Evolutionary conservation across 352 stramenopile species (phyloP).

Genomic region (Pythium grandisporangium): DNA sequence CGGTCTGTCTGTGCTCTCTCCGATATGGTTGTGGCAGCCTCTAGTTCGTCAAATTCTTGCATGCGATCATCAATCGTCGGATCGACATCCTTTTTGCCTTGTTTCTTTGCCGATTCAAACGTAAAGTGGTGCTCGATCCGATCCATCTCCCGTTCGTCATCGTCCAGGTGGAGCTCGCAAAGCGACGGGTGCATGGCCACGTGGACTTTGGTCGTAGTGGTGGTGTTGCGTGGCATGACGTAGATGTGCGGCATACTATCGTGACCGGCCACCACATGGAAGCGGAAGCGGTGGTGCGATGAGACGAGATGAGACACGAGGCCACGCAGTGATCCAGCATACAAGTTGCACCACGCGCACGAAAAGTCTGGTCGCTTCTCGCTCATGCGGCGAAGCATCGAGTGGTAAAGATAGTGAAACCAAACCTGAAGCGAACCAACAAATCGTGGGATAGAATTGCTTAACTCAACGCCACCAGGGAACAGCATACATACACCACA

Average conservation of each 20-base stretch:
- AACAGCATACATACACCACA: not conserved
- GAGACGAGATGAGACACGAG: slow-evolving; percentile 69
- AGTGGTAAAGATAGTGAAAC: slow-evolving; percentile 83
- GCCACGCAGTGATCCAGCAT: slow-evolving; percentile 53
- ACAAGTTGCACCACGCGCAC: slow-evolving; percentile 81
- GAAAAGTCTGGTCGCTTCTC: slow-evolving; percentile 77
- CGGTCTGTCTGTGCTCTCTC: slow-evolving; percentile 38
- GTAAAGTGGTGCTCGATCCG: slow-evolving; percentile 60
- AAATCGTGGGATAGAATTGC: not conserved
- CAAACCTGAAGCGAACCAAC: slow-evolving; percentile 34
- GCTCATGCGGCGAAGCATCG: slow-evolving; percentile 67
- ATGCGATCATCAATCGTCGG: slow-evolving; percentile 34
- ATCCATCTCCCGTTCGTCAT: slow-evolving; percentile 34
- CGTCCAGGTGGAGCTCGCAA: slow-evolving; percentile 45
- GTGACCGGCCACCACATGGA: slow-evolving; percentile 63
- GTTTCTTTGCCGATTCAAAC: slow-evolving; percentile 13
- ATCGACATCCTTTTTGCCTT: not conserved
- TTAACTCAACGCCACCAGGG: no score
- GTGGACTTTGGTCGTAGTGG: not conserved
- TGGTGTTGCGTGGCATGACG: slow-evolving; percentile 35
- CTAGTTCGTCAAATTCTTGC: slow-evolving; percentile 68
- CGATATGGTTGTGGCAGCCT: no score
- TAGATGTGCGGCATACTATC: slow-evolving; percentile 81
- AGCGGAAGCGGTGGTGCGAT: slow-evolving; percentile 72
- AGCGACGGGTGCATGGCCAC: slow-evolving; percentile 17